phyloP scores from a whole-genome alignment of 2,329 filamentous ascomycete species.

The Alternaria panax region DNA sequence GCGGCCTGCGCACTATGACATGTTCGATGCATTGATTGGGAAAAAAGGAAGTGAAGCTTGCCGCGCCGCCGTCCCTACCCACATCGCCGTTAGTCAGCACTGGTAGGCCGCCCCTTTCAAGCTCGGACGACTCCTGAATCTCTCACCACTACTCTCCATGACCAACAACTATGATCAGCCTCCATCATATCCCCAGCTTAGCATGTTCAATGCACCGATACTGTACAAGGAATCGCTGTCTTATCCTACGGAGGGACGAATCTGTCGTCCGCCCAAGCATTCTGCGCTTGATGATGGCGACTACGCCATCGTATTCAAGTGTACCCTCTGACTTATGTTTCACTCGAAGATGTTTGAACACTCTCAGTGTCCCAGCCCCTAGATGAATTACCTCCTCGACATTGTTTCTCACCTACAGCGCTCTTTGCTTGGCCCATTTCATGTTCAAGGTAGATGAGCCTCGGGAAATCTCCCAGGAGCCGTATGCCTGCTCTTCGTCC shows the following conservation, averaged over 20 bases:
- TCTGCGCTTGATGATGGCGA: too few relatives aligned
- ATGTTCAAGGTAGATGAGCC: too few relatives aligned
- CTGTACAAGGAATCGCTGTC: neutral
- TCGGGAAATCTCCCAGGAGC: too few relatives aligned
- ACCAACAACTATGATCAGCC: neutral
- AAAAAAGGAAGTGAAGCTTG: slow-evolving; percentile 1
- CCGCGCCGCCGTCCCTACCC: neutral
- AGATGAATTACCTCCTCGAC: too few relatives aligned
- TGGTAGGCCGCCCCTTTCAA: neutral
- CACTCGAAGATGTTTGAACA: too few relatives aligned
- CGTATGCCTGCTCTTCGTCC: neutral
- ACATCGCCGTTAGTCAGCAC: slow-evolving; percentile 12
- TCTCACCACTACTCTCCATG: neutral
- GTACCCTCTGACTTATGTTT: too few relatives aligned
- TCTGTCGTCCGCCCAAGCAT: neutral
- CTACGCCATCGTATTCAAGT: too few relatives aligned
- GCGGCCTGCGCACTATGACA: slow-evolving; percentile 39
- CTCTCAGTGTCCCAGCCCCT: too few relatives aligned
- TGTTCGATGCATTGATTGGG: slow-evolving; percentile 20
- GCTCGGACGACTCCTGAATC: neutral
- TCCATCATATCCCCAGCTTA: neutral
- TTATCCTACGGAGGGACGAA: neutral
- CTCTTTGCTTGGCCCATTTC: too few relatives aligned
- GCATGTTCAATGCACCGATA: neutral
- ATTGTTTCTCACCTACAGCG: too few relatives aligned